Conservation (phyloP, 164 flowering plant species). For the Dillenia suffruticosa region DNA sequence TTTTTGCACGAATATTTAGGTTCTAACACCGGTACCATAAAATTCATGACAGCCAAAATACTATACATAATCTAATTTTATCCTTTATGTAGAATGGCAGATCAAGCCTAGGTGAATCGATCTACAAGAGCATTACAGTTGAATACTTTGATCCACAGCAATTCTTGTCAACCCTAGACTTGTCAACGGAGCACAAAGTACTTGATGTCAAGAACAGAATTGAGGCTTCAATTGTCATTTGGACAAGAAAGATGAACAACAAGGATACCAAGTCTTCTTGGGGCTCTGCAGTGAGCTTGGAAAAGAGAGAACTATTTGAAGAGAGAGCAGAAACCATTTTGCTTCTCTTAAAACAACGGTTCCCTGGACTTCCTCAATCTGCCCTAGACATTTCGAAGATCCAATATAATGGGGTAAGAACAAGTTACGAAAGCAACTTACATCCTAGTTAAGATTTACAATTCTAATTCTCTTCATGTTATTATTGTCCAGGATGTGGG, state of each 20-base stretch:
- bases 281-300: conserved; percentile 78
- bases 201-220: conserved; percentile 82
- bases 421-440: background rate
- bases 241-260: conserved; percentile 77
- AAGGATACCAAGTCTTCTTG: conserved; percentile 77
- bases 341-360: conserved; percentile 67
- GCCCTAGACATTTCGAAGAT: conserved; percentile 78
- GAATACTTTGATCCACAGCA: conserved; percentile 77
- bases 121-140: conserved; percentile 72
- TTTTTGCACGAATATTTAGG: too few species aligned
- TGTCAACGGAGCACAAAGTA: conserved; percentile 76
- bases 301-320: conserved; percentile 84
- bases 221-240: conserved; percentile 83
- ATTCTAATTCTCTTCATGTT: background rate
- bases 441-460: background rate
- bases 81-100: conserved; percentile 49
- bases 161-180: conserved; percentile 56
- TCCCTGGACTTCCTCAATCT: conserved; percentile 88
- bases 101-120: conserved; percentile 74
- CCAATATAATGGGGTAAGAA: conserved; percentile 61
- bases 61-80: too few species aligned
- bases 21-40: too few species aligned
- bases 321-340: conserved; percentile 88
- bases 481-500: conserved; percentile 70
- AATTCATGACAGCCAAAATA: too few species aligned